A percentile compares a stretch with the other conserved stretches of the same genome.
Evolutionary conservation across 306 rosid genomes (phyloP).

Genomic region (Adenanthera pavonina): DNA sequence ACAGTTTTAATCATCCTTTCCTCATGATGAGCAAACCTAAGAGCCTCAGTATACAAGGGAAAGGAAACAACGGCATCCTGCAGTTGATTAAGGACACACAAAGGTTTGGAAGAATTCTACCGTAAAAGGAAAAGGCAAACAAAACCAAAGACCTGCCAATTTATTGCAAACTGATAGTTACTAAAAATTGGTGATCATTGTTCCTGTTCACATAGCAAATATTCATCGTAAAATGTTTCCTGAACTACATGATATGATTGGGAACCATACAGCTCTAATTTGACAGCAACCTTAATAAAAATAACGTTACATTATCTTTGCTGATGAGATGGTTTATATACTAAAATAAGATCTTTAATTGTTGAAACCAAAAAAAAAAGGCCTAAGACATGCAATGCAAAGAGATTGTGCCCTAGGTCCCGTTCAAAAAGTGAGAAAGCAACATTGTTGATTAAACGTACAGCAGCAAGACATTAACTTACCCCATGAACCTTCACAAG

Average conservation of each 20-base stretch:
- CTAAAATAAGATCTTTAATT: conserved; percentile 16
- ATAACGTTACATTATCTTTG: conserved; percentile 24
- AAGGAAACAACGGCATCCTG: conserved; percentile 64
- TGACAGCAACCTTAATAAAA: conserved; percentile 18
- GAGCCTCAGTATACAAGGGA: conserved; percentile 82
- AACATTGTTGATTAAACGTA: conserved; percentile 27
- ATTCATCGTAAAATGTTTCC: conserved; percentile 24
- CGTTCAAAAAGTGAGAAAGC: conserved; percentile 24
- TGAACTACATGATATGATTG: conserved; percentile 28
- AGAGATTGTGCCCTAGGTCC: conserved; percentile 22
- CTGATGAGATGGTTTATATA: conserved; percentile 19
- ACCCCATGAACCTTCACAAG: conserved; percentile 83
- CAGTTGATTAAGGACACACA: not conserved
- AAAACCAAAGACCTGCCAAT: not conserved
- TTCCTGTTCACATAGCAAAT: conserved; percentile 14
- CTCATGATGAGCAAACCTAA: conserved; percentile 72
- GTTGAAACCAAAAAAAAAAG: conserved; percentile 22
- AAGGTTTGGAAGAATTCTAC: conserved; percentile 28
- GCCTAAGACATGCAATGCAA: conserved; percentile 29
- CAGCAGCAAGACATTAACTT: conserved; percentile 41
- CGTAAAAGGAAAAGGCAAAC: conserved; percentile 23
- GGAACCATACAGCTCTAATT: conserved; percentile 5
- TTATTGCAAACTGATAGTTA: conserved; percentile 14
- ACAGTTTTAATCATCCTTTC: conserved; percentile 88
- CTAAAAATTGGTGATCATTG: conserved; percentile 20